These are phyloP conservation scores for Trichoderma gracile DNA, from an alignment of 2,329 filamentous ascomycete species.

Conservation along the genomic window DNA sequence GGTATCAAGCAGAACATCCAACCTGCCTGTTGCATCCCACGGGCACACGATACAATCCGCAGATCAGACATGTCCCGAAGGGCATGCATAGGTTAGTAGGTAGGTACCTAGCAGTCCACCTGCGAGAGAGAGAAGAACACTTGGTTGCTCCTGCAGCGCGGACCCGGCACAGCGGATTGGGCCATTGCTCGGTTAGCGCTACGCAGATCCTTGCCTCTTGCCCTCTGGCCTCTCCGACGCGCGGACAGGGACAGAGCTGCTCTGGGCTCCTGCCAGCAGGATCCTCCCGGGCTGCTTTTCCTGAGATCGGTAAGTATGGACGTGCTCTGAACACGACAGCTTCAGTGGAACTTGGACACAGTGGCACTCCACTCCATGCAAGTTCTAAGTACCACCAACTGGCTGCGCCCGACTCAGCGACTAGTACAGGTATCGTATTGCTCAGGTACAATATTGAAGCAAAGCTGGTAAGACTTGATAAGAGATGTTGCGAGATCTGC, in stretches of 20 bases:
- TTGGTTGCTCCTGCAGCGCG: conserved; percentile 12
- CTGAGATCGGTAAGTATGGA: neutral
- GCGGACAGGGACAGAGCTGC: neutral
- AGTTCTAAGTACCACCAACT: no score
- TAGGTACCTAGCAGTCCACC: neutral
- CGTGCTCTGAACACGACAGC: neutral
- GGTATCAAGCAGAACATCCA: no score
- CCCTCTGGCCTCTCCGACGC: conserved; percentile 15
- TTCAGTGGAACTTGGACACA: neutral
- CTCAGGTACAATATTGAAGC: no score
- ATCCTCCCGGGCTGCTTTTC: neutral
- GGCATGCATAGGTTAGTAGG: neutral
- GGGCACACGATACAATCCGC: no score
- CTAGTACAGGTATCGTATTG: no score
- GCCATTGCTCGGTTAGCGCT: conserved; percentile 13
- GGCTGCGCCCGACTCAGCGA: no score
- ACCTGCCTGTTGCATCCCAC: no score
- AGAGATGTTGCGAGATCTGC: no score
- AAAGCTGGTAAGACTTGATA: no score
- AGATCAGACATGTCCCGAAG: no score
- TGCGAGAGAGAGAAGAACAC: neutral
- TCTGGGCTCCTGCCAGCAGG: conserved; percentile 6
- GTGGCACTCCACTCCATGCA: no score
- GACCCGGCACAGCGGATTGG: conserved; percentile 25
- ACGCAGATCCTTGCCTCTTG: conserved; percentile 21